Evolutionary conservation across 495 filamentous ascomycete genomes (phyloP).

Genomic region (Tuber melanosporum): DNA sequence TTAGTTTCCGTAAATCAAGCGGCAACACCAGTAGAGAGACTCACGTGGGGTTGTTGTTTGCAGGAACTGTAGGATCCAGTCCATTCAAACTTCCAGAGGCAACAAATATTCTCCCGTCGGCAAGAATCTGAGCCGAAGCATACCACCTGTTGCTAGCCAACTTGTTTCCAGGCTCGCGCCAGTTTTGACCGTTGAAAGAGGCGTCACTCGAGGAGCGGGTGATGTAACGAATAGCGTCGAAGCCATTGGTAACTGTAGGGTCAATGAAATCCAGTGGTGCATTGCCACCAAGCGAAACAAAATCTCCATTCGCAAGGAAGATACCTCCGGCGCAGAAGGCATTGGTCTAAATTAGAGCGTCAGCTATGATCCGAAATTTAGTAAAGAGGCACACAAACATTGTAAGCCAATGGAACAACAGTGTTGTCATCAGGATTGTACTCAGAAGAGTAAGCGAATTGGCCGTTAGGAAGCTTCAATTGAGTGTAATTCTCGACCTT

Average conservation of each 20-base stretch:
- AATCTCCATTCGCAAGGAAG: conserved; percentile 54
- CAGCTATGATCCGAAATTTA: not conserved
- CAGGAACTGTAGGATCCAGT: conserved; percentile 50
- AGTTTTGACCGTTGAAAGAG: conserved; percentile 48
- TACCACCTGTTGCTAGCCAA: conserved; percentile 55
- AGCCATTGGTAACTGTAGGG: conserved; percentile 55
- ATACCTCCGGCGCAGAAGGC: conserved; percentile 58
- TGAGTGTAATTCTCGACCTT: conserved; percentile 60
- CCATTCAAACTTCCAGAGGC: conserved; percentile 59
- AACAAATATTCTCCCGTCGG: conserved; percentile 54
- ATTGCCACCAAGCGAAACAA: conserved; percentile 55
- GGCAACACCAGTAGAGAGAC: conserved; percentile 7
- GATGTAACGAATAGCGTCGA: conserved; percentile 53
- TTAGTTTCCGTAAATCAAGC: not conserved
- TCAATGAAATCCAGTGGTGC: conserved; percentile 52
- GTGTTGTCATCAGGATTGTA: conserved; percentile 53
- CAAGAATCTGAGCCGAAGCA: conserved; percentile 54
- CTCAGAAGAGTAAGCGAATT: conserved; percentile 56
- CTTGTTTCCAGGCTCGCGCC: conserved; percentile 55
- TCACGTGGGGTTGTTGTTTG: conserved; percentile 58
- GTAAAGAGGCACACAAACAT: conserved; percentile 29
- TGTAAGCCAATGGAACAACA: conserved; percentile 49
- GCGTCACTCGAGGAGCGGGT: conserved; percentile 49
- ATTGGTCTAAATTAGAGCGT: conserved; percentile 47
- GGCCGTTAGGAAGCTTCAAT: conserved; percentile 50